Evolutionary conservation across 1,284 basidiomycete species (phyloP).

Genomic region (Neonothopanus nambi): DNA sequence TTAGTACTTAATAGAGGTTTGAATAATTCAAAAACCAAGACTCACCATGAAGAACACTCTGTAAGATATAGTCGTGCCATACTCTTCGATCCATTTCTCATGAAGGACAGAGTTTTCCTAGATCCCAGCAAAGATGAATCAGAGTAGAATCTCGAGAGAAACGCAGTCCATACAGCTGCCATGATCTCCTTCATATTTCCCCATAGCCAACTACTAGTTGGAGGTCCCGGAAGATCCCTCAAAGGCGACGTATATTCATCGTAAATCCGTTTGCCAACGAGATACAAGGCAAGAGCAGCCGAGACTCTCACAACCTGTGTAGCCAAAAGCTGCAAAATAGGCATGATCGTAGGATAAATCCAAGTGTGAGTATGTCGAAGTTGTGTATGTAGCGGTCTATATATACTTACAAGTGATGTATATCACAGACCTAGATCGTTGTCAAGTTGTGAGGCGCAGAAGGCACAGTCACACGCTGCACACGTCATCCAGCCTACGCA

Average conservation of each 20-base stretch:
- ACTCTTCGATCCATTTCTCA: conserved; percentile 55
- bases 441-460: too few species aligned
- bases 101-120: conserved; percentile 43
- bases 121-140: background rate
- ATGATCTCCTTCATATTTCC: conserved; percentile 52
- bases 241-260: conserved; percentile 40
- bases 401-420: too few species aligned
- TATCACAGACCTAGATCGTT: too few species aligned
- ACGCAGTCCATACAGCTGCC: conserved; percentile 33
- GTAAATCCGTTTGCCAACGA: conserved; percentile 27
- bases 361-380: too few species aligned
- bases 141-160: background rate
- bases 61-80: conserved; percentile 53
- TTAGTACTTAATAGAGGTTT: too few species aligned
- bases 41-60: conserved; percentile 47
- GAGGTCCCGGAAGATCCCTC: conserved; percentile 50
- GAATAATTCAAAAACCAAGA: background rate
- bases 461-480: too few species aligned
- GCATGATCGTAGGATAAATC: too few species aligned
- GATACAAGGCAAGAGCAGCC: background rate
- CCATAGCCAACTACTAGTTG: conserved; percentile 47
- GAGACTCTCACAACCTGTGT: background rate
- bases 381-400: conserved; percentile 26
- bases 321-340: too few species aligned
- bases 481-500: too few species aligned